Conservation (phyloP, 192 early-diverging fungal species). For the Spizellomyces sp. region DNA sequence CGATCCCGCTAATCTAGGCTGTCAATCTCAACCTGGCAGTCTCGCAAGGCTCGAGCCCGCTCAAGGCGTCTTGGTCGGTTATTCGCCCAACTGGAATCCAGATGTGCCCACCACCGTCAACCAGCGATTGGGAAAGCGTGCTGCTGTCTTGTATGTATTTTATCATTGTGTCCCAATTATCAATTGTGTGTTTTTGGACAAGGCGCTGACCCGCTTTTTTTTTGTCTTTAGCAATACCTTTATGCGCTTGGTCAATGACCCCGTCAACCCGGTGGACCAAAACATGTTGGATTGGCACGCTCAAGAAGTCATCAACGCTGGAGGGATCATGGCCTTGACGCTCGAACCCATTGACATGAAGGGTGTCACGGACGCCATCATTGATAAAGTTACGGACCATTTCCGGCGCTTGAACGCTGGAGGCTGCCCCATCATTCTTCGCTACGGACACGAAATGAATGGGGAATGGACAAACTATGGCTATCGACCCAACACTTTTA, state of each 20-base stretch:
- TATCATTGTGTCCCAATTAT: too few relatives aligned
- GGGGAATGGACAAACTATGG: constrained; percentile 41
- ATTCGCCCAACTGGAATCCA: constrained; percentile 13
- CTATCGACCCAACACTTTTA: constrained; percentile 34
- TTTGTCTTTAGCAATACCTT: neutral
- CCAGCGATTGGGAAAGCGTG: neutral
- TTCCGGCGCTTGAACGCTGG: constrained; percentile 28
- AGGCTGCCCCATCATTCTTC: constrained; percentile 45
- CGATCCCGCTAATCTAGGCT: neutral
- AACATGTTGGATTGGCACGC: constrained; percentile 43
- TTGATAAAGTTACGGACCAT: constrained; percentile 26
- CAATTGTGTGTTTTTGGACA: too few relatives aligned
- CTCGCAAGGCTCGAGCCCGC: constrained; percentile 12
- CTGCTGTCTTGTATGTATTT: neutral
- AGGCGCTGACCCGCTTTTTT: neutral
- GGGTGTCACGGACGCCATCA: constrained; percentile 17
- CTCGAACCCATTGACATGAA: constrained; percentile 30
- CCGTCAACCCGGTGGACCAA: neutral
- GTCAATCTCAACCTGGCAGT: neutral
- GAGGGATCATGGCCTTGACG: constrained; percentile 42
- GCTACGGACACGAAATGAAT: constrained; percentile 56
- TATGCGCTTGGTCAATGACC: constrained; percentile 1
- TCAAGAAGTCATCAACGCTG: constrained; percentile 22
- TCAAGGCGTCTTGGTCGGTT: neutral
- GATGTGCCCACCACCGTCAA: neutral